These are phyloP conservation scores for Borealophlyctis nickersoniae DNA, from an alignment of 192 early-diverging fungal genomes.

Conservation along the genomic window DNA sequence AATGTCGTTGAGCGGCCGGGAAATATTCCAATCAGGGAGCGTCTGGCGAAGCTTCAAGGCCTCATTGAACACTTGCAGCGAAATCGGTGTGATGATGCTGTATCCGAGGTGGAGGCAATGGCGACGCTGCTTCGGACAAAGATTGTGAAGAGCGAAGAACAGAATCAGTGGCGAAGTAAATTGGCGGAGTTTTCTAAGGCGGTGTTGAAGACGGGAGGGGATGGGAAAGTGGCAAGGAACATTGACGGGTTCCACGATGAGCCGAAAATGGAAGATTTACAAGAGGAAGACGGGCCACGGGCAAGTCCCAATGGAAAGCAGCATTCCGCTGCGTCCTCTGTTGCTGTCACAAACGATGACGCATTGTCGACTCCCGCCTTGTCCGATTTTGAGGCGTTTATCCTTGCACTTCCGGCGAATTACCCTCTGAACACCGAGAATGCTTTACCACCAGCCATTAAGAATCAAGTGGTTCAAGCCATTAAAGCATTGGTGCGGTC, in stretches of 20 bases:
- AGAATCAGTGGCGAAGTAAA: conserved; percentile 25
- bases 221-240: conserved; percentile 14
- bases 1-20: conserved; percentile 13
- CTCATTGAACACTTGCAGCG: conserved; percentile 20
- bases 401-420: conserved; percentile 12
- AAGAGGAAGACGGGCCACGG: neutral
- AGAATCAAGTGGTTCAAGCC: conserved; percentile 32
- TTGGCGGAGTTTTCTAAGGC: conserved; percentile 21
- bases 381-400: conserved; percentile 25
- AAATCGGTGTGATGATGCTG: conserved; percentile 13
- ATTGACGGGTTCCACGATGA: neutral
- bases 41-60: conserved; percentile 16
- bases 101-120: conserved; percentile 14
- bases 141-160: conserved; percentile 22
- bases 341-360: too few species aligned
- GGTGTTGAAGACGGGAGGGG: conserved; percentile 20
- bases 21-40: conserved; percentile 24
- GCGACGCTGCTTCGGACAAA: conserved; percentile 11
- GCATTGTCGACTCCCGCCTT: conserved; percentile 1
- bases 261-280: neutral
- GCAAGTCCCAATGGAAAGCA: neutral
- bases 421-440: conserved; percentile 19
- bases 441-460: conserved; percentile 12
- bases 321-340: too few species aligned
- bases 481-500: conserved; percentile 20